Base-by-base conservation (phyloP, 208 protist genomes). In the Acanthamoeba triangularis region DNA sequence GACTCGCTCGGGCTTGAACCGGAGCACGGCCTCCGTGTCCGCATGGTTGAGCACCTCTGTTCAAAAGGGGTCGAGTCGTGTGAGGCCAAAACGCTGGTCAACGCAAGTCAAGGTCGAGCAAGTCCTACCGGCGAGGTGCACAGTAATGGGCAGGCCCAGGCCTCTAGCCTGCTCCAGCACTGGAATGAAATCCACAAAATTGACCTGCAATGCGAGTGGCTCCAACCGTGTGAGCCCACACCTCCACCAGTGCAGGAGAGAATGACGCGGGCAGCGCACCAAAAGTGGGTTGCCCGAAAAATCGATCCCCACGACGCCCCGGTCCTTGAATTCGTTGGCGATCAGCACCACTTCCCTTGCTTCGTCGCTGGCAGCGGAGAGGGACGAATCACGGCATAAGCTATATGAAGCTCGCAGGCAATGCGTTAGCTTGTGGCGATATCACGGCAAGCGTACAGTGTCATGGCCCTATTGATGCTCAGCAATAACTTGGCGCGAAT, bases 401-500 rank as follows among this genome's bases (percentile, higher is more conserved):
- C 14, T 2, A 56, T 1, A 47, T n/a, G 28, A 37, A 23, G 30
- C 11, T 52, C 1, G 30, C 37, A 61, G 20, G 80, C 11, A 14
- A 88, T 1, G n/a, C n/a, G n/a, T n/a, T n/a, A 1, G 72, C 1
- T 35, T 49, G 72, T 78, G 37, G 13, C 28, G 61, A 28, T 20
- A 18, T 67, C 52, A 56, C 16, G 52, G 14, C n/a, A n/a, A 90
- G 52, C 13, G 52, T 69, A 91, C 84, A 74, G 84, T 10, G 49
- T 91, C 59, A 74, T 63, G 56, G 84, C 59, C 13, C 84, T 49
- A 35, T 91, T 91, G 59, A 91, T 91, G 84, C 84, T 91, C 56
- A 91, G 56, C 52, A 91, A 72, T 6, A 91, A 52, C 23, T 72
- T 63, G 54, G 84, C 52, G 23, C 52, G 52, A 33, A 91, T 91